Evolutionary conservation across 2,329 filamentous ascomycete genomes (phyloP).

Genomic region (Alternaria brassicae): DNA sequence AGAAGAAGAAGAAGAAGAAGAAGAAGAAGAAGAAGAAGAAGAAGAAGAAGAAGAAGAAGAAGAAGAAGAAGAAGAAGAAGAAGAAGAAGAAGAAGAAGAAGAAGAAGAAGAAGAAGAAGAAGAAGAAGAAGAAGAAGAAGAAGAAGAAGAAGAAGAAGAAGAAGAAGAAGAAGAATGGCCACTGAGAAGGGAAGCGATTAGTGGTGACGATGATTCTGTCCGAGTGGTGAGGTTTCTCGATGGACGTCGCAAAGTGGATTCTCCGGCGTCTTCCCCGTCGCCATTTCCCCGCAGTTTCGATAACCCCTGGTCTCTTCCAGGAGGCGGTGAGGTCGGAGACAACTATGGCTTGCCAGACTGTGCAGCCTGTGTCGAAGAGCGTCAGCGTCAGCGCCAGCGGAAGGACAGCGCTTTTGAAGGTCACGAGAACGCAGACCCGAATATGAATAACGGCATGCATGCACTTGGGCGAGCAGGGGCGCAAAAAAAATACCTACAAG

Average conservation of each 20-base stretch:
- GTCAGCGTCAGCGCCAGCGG: neutral
- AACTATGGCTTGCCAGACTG: neutral
- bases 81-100: neutral
- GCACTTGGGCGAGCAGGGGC: neutral
- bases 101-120: too few relatives aligned
- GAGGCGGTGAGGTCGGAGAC: neutral
- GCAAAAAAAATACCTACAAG: neutral
- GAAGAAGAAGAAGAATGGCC: neutral
- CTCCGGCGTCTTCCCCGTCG: neutral
- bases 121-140: neutral
- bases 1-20: neutral
- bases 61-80: neutral
- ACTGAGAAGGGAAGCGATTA: neutral
- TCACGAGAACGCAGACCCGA: neutral
- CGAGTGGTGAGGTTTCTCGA: conserved; percentile 1
- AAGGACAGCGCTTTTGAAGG: conserved; percentile 7
- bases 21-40: neutral
- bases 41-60: neutral
- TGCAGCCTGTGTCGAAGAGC: neutral
- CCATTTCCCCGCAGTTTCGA: neutral
- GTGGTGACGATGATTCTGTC: conserved; percentile 1
- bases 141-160: neutral
- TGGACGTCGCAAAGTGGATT: neutral
- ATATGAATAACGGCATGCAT: neutral
- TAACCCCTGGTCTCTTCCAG: neutral